These are phyloP conservation scores for Aspergillaceae sp. DNA, from an alignment of 2,329 filamentous ascomycete genomes.

Conservation along the genomic window DNA sequence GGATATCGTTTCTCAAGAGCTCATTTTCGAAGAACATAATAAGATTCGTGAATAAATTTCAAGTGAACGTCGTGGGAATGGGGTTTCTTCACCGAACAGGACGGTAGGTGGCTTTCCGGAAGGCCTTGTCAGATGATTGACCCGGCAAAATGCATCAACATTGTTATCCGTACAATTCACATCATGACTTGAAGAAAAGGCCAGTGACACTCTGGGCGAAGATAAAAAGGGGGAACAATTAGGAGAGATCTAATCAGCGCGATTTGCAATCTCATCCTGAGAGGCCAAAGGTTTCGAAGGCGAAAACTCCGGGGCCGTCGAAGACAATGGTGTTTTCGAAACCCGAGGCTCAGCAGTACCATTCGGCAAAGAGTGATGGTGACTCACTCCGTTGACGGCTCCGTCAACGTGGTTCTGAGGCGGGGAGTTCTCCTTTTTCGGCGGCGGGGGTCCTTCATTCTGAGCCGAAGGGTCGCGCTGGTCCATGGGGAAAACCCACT, in stretches of 20 bases:
- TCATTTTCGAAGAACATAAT: conserved; percentile 40
- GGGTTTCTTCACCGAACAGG: conserved; percentile 43
- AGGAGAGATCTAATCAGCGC: conserved; percentile 38
- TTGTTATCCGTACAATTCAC: conserved; percentile 1
- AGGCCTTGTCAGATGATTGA: background rate
- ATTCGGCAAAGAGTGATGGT: conserved; percentile 28
- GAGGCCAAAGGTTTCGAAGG: conserved; percentile 31
- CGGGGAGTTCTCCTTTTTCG: conserved; percentile 32
- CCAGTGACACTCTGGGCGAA: conserved; percentile 25
- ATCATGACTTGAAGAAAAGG: conserved; percentile 1
- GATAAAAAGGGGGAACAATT: conserved; percentile 26
- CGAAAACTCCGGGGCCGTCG: conserved; percentile 56
- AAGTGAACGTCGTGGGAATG: conserved; percentile 27
- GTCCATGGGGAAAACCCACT: conserved; percentile 65
- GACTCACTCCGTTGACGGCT: conserved; percentile 23
- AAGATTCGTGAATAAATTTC: conserved; percentile 42
- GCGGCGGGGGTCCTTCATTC: conserved; percentile 55
- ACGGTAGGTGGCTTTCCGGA: conserved; percentile 24
- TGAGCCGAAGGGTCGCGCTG: conserved; percentile 66
- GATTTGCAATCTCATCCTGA: conserved; percentile 30
- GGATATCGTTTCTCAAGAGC: conserved; percentile 43
- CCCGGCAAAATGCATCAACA: background rate
- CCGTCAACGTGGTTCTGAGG: conserved; percentile 22
- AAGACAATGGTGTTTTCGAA: conserved; percentile 49
- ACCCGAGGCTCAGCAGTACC: conserved; percentile 28